phyloP scores from a whole-genome alignment of 2,329 filamentous ascomycete species.

The Scleromitrula shiraiana region DNA sequence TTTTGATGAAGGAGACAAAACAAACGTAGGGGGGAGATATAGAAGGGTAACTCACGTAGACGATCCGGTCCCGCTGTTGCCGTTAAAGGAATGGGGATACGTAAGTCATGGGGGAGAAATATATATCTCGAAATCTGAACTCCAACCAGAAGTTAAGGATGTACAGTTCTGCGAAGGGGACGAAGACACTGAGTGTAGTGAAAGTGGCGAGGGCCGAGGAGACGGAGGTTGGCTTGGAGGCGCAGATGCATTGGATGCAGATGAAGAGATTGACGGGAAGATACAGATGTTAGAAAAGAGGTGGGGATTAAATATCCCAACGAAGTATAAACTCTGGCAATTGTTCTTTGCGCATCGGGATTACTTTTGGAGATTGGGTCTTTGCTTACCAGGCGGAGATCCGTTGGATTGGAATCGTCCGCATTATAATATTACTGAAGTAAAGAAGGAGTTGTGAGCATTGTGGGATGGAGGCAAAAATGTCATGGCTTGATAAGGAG shows the following conservation, averaged over 20 bases:
- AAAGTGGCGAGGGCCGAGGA: constrained; percentile 36
- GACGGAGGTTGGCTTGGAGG: constrained; percentile 7
- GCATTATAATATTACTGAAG: constrained; percentile 35
- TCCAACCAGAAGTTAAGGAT: constrained; percentile 63
- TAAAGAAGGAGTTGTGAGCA: too few species aligned
- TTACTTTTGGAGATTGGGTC: constrained; percentile 89
- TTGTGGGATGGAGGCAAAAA: too few species aligned
- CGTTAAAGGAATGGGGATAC: constrained; percentile 83
- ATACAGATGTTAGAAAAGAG: constrained; percentile 16
- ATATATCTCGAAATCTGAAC: constrained; percentile 63
- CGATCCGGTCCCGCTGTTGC: constrained; percentile 84
- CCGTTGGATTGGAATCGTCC: constrained; percentile 57
- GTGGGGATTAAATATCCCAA: constrained; percentile 29
- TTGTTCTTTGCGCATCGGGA: constrained; percentile 89
- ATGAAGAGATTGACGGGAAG: constrained; percentile 5
- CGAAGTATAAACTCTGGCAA: constrained; percentile 73
- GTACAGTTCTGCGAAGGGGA: constrained; percentile 65
- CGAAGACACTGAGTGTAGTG: constrained; percentile 63
- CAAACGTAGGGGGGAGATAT: constrained; percentile 36
- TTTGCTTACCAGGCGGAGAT: constrained; percentile 79
- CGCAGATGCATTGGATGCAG: constrained; percentile 20
- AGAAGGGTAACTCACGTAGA: constrained; percentile 76
- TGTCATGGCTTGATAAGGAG: too few species aligned
- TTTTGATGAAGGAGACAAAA: constrained; percentile 10
- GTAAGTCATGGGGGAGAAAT: constrained; percentile 78